Percentiles rank a stretch among this genome's conserved stretches.
Conservation (phyloP, 2,329 filamentous ascomycete genomes). For the Aspergillus hiratsukae region DNA sequence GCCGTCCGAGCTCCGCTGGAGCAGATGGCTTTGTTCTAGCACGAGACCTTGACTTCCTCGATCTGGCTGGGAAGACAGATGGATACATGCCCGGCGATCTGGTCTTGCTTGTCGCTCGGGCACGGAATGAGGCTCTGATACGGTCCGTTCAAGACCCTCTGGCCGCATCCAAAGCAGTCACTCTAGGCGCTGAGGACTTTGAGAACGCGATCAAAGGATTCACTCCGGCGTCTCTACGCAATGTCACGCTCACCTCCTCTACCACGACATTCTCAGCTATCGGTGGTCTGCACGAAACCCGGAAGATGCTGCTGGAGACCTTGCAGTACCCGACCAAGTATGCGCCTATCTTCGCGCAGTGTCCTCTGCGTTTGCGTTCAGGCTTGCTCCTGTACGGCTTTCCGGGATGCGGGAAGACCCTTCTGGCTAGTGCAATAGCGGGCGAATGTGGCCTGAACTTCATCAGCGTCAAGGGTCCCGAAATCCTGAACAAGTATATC, state of each 20-base stretch:
- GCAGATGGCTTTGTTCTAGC: slow-evolving; percentile 68
- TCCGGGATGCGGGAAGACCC: slow-evolving; percentile 92
- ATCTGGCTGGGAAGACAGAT: slow-evolving; percentile 89
- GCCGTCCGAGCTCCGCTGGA: slow-evolving; percentile 42
- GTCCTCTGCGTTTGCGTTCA: slow-evolving; percentile 87
- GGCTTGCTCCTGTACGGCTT: slow-evolving; percentile 91
- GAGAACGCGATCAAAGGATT: slow-evolving; percentile 82
- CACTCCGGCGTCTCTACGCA: slow-evolving; percentile 88
- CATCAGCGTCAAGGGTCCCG: slow-evolving; percentile 95
- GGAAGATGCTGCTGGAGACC: slow-evolving; percentile 89
- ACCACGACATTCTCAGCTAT: slow-evolving; percentile 91
- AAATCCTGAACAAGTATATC: slow-evolving; percentile 99
- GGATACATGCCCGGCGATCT: slow-evolving; percentile 98
- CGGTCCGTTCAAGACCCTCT: slow-evolving; percentile 62
- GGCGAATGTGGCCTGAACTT: slow-evolving; percentile 98
- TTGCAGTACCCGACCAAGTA: slow-evolving; percentile 97
- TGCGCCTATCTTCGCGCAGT: slow-evolving; percentile 94
- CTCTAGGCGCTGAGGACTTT: slow-evolving; percentile 71
- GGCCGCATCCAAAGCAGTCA: slow-evolving; percentile 53
- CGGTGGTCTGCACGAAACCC: slow-evolving; percentile 78
- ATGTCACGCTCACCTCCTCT: slow-evolving; percentile 88
- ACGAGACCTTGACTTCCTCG: slow-evolving; percentile 77
- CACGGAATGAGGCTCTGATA: slow-evolving; percentile 88
- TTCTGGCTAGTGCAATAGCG: slow-evolving; percentile 93
- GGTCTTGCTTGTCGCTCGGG: slow-evolving; percentile 76